Percentiles rank a stretch among this genome's conserved stretches.
Evolutionary conservation across 2,329 filamentous ascomycete species (phyloP).

Genomic region (Colletotrichum destructivum): DNA sequence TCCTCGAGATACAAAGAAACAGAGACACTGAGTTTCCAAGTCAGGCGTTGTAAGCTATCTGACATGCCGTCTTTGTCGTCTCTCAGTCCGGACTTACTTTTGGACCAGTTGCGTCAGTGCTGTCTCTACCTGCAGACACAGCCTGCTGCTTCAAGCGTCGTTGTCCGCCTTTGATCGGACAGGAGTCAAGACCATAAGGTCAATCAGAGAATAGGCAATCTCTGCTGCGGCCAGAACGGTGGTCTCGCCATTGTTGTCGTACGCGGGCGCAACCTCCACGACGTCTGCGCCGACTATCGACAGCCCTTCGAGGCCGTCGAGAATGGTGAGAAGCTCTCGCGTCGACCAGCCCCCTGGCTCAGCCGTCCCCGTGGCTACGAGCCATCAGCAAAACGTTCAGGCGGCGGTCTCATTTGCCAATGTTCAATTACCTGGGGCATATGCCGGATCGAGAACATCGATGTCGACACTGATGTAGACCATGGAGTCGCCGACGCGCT

Average conservation of each 20-base stretch:
- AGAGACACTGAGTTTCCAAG: background rate
- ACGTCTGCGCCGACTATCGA: slow-evolving; percentile 85
- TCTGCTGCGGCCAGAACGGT: slow-evolving; percentile 83
- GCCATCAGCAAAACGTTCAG: slow-evolving; percentile 4
- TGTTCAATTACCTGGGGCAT: slow-evolving; percentile 67
- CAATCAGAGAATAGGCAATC: slow-evolving; percentile 80
- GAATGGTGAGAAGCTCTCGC: slow-evolving; percentile 80
- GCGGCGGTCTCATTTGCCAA: background rate
- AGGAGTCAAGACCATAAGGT: slow-evolving; percentile 68
- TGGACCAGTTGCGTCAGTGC: too few relatives aligned
- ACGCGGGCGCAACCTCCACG: slow-evolving; percentile 84
- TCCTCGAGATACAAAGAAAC: background rate
- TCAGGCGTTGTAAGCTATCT: too few relatives aligned
- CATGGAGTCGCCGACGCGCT: slow-evolving; percentile 64
- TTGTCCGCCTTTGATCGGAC: slow-evolving; percentile 42
- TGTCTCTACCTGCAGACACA: background rate
- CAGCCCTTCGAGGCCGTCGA: slow-evolving; percentile 79
- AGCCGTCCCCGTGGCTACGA: slow-evolving; percentile 78
- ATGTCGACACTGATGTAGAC: slow-evolving; percentile 85
- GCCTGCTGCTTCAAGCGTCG: background rate
- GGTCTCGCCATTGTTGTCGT: slow-evolving; percentile 81
- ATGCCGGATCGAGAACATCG: slow-evolving; percentile 82
- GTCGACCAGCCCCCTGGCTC: slow-evolving; percentile 88
- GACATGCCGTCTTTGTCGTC: background rate
- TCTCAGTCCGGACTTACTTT: too few relatives aligned